phyloP scores from a whole-genome alignment of 768 basidiomycete genomes.

The Clitopilus hobsonii region DNA sequence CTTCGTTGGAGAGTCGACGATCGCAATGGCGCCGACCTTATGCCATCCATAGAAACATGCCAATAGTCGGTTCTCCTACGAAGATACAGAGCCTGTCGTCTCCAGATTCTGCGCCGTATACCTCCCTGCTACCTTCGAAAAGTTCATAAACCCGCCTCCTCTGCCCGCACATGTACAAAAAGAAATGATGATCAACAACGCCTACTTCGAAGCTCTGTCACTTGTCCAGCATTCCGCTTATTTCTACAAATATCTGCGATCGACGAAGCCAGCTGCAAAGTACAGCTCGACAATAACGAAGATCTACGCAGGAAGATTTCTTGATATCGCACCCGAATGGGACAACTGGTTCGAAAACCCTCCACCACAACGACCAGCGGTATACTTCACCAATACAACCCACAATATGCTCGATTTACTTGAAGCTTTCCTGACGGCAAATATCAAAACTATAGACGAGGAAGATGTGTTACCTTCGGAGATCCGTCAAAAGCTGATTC shows the following conservation, averaged over 20 bases:
- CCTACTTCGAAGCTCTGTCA: slow-evolving; percentile 11
- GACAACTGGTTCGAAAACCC: slow-evolving; percentile 1
- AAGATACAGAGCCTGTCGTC: slow-evolving; percentile 10
- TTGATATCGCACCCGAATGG: slow-evolving; percentile 7
- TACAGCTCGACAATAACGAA: slow-evolving; percentile 9
- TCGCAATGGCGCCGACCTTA: too few relatives aligned
- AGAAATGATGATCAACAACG: slow-evolving; percentile 6
- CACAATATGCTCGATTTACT: neutral
- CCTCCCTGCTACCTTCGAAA: neutral
- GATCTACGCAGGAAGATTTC: slow-evolving; percentile 10
- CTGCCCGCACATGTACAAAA: neutral
- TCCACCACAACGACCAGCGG: neutral
- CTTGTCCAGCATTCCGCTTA: slow-evolving; percentile 14
- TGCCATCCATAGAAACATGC: slow-evolving; percentile 2
- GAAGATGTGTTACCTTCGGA: neutral
- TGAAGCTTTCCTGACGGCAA: neutral
- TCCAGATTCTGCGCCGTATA: slow-evolving; percentile 11
- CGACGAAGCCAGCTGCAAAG: slow-evolving; percentile 9
- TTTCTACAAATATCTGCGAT: slow-evolving; percentile 14
- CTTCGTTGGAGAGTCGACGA: too few relatives aligned
- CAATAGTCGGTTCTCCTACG: slow-evolving; percentile 1
- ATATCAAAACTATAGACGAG: neutral
- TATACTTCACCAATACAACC: neutral
- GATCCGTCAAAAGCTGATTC: neutral
- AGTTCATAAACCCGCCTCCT: neutral